Percentiles rank a stretch among this genome's conserved stretches.
These are phyloP conservation scores for Tuber indicum DNA, from an alignment of 495 filamentous ascomycete genomes.

Conservation along the genomic window DNA sequence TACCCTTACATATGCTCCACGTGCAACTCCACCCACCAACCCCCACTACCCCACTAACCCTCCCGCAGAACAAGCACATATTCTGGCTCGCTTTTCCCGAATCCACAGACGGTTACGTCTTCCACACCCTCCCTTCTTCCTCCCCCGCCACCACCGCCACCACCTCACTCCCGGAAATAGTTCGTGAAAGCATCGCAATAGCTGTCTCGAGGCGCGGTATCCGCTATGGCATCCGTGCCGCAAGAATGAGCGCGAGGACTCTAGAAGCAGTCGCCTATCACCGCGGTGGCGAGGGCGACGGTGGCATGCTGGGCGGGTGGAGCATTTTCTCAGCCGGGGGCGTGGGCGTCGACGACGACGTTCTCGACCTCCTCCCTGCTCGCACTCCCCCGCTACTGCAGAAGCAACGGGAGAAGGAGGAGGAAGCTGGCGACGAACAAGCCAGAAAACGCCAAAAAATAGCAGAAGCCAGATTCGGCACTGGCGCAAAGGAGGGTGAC, in stretches of 20 bases:
- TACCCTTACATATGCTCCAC: constrained; percentile 64
- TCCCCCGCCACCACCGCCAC: constrained; percentile 38
- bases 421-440: constrained; percentile 40
- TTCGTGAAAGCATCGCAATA: constrained; percentile 68
- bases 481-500: constrained; percentile 48
- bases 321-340: constrained; percentile 60
- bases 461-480: constrained; percentile 55
- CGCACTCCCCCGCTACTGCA: constrained; percentile 5
- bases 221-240: constrained; percentile 59
- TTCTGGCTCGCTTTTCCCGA: constrained; percentile 69
- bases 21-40: constrained; percentile 54
- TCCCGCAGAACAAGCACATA: constrained; percentile 35
- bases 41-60: constrained; percentile 54
- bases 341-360: constrained; percentile 51
- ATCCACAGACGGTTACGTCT: constrained; percentile 66
- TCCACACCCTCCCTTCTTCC: constrained; percentile 53
- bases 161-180: constrained; percentile 53
- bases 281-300: constrained; percentile 61
- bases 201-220: constrained; percentile 65
- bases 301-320: constrained; percentile 64
- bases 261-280: constrained; percentile 58
- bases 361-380: constrained; percentile 22
- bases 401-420: constrained; percentile 37
- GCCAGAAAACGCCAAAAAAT: constrained; percentile 47
- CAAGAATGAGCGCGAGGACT: constrained; percentile 61